Percentiles rank a stretch among this genome's conserved stretches.
Evolutionary conservation across 257 asterid genomes (phyloP).

Genomic region (Solanum habrochaites): DNA sequence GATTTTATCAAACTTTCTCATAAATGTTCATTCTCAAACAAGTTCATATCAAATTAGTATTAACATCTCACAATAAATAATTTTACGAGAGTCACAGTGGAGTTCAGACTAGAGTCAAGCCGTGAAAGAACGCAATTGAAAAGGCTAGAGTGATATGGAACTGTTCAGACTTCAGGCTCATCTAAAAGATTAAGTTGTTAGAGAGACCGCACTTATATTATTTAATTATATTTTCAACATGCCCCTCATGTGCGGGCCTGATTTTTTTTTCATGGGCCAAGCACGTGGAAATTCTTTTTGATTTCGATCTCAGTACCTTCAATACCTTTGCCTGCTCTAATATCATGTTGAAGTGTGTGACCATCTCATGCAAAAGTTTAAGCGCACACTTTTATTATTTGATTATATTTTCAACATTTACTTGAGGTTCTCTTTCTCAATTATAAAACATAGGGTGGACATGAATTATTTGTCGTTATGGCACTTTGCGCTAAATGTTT

Average conservation of each 20-base stretch:
- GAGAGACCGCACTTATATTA: too few relatives aligned
- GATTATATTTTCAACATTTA: not conserved
- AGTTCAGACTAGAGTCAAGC: not conserved
- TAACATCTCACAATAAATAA: not conserved
- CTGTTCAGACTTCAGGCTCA: not conserved
- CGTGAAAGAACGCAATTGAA: not conserved
- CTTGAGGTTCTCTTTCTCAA: not conserved
- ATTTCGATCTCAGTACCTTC: too few relatives aligned
- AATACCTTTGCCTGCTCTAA: too few relatives aligned
- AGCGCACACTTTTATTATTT: too few relatives aligned
- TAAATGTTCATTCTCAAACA: slow-evolving; percentile 1
- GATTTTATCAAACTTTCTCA: slow-evolving; percentile 4
- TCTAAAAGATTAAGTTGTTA: too few relatives aligned
- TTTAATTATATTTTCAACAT: too few relatives aligned
- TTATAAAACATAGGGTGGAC: not conserved
- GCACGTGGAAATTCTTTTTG: too few relatives aligned
- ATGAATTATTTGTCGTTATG: not conserved
- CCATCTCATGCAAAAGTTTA: too few relatives aligned
- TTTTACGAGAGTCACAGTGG: not conserved
- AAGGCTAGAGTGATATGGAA: not conserved
- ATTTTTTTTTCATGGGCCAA: too few relatives aligned
- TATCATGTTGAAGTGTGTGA: too few relatives aligned
- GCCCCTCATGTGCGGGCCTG: too few relatives aligned
- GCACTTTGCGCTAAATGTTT: not conserved
- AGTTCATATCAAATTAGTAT: not conserved